Percentiles rank a stretch among this genome's conserved stretches.
These are phyloP conservation scores for Ophiocytium majus DNA, from an alignment of 352 stramenopile genomes.

Conservation along the genomic window DNA sequence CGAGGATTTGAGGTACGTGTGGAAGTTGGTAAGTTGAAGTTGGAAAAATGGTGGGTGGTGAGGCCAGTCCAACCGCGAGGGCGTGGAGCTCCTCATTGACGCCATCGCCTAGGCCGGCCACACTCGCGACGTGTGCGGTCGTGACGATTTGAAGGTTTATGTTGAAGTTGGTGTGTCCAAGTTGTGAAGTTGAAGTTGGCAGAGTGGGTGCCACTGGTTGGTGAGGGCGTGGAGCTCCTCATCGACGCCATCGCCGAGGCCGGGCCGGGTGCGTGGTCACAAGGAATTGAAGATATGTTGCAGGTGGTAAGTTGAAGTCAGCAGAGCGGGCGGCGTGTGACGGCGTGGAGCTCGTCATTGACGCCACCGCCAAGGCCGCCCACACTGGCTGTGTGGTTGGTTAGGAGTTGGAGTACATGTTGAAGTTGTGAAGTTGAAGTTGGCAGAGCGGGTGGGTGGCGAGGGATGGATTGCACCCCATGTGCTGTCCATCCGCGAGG, in stretches of 20 bases:
- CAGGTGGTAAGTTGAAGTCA: no score
- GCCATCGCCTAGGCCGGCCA: slow-evolving; percentile 91
- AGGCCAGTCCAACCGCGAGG: slow-evolving; percentile 73
- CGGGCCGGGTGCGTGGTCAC: no score
- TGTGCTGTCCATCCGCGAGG: slow-evolving; percentile 77
- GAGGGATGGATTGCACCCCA: no score
- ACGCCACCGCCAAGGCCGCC: slow-evolving; percentile 89
- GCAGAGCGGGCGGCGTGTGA: no score
- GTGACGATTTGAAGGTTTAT: no score
- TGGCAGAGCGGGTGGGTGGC: background rate
- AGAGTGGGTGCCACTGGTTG: no score
- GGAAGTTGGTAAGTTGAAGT: slow-evolving; percentile 75
- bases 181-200: slow-evolving; percentile 70
- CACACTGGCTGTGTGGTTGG: slow-evolving; percentile 89
- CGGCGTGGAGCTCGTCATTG: slow-evolving; percentile 93
- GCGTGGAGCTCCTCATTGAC: slow-evolving; percentile 90
- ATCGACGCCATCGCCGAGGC: slow-evolving; percentile 92
- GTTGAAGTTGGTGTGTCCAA: no score
- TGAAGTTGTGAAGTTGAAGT: slow-evolving; percentile 75
- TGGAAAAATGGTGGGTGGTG: background rate
- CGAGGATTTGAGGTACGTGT: no score
- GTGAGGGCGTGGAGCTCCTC: slow-evolving; percentile 93
- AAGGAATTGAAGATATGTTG: slow-evolving; percentile 64
- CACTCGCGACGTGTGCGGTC: slow-evolving; percentile 88
- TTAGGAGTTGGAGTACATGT: no score